Conservation (phyloP, 2,329 filamentous ascomycete species). For the Chrysoporthe puriensis region DNA sequence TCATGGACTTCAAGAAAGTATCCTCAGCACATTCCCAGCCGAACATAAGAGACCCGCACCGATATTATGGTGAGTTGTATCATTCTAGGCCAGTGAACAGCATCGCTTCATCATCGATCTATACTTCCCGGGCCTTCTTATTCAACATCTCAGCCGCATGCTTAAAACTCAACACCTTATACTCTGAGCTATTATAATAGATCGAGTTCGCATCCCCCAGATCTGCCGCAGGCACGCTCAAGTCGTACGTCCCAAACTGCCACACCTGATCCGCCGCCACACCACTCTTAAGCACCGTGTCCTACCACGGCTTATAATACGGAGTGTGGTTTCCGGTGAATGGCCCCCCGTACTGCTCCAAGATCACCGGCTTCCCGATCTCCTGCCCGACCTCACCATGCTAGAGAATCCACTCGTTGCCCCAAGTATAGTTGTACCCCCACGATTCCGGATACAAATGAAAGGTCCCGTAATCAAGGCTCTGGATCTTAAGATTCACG, state of each 20-base stretch:
- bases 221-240: constrained; percentile 17
- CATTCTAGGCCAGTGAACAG: not conserved
- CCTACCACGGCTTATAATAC: constrained; percentile 27
- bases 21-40: no score
- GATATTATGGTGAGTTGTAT: no score
- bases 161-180: constrained; percentile 17
- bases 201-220: constrained; percentile 25
- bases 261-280: constrained; percentile 29
- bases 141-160: constrained; percentile 24
- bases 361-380: constrained; percentile 27
- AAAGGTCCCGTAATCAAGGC: constrained; percentile 55
- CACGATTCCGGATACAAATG: constrained; percentile 42
- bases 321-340: constrained; percentile 26
- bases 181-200: constrained; percentile 26
- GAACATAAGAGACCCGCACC: no score
- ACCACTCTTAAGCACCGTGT: constrained; percentile 25
- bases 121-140: constrained; percentile 15
- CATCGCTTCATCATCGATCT: not conserved
- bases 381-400: constrained; percentile 22
- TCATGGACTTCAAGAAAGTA: no score
- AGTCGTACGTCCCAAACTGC: constrained; percentile 27
- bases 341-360: constrained; percentile 29
- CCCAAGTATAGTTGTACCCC: constrained; percentile 27
- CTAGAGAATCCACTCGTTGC: constrained; percentile 25
- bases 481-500: constrained; percentile 52